Percentiles rank a stretch among this genome's conserved stretches.
These are phyloP conservation scores for Cutaneotrichosporon daszewskae DNA, from an alignment of 1,284 basidiomycete genomes.

Conservation along the genomic window DNA sequence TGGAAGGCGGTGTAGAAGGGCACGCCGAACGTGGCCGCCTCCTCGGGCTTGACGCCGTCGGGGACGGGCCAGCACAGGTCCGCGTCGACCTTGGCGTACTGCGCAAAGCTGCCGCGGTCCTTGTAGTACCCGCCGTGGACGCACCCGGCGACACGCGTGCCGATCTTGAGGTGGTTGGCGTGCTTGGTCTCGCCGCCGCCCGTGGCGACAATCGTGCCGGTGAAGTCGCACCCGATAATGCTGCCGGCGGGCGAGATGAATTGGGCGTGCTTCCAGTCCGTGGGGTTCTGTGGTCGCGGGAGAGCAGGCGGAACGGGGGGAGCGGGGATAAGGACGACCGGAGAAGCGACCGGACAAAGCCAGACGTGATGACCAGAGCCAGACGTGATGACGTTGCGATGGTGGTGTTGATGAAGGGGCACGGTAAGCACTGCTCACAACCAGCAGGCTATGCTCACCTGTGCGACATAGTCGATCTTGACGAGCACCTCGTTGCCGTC, in stretches of 20 bases:
- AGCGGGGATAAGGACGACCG: too few species aligned
- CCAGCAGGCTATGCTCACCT: constrained; percentile 18
- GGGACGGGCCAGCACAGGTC: constrained; percentile 27
- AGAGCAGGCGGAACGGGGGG: too few species aligned
- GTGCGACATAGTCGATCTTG: constrained; percentile 40
- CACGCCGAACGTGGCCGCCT: constrained; percentile 49
- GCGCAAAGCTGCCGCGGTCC: constrained; percentile 43
- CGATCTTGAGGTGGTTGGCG: constrained; percentile 29
- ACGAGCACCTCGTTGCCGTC: constrained; percentile 40
- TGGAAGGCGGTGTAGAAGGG: constrained; percentile 28
- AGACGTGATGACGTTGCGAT: too few species aligned
- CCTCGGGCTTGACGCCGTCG: constrained; percentile 29
- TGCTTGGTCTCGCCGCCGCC: background rate
- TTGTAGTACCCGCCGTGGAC: constrained; percentile 49
- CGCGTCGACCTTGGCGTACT: constrained; percentile 45
- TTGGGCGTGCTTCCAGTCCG: constrained; percentile 40
- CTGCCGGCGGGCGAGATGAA: constrained; percentile 5
- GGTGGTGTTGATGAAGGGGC: too few species aligned
- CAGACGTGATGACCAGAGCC: too few species aligned
- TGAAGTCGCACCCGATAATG: constrained; percentile 41
- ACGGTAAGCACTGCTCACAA: background rate
- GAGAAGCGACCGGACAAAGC: too few species aligned
- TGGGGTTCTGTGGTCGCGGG: constrained; percentile 30
- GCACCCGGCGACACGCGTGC: constrained; percentile 51
- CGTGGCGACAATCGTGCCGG: constrained; percentile 48